These are phyloP conservation scores for Epichloe glyceriae DNA, from an alignment of 2,329 filamentous ascomycete genomes.

Conservation along the genomic window DNA sequence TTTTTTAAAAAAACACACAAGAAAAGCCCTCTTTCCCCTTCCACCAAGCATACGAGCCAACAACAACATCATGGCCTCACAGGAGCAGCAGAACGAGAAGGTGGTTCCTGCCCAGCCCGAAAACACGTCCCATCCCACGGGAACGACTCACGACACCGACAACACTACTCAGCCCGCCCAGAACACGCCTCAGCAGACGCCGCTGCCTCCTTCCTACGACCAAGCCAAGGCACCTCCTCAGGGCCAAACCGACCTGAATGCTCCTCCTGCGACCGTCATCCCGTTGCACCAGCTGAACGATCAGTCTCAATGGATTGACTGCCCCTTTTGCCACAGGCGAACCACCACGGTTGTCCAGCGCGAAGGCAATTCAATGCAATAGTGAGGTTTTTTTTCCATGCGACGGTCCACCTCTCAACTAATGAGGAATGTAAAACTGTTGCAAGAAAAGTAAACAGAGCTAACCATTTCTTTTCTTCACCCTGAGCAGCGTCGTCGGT, in stretches of 20 bases:
- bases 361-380: slow-evolving; percentile 15
- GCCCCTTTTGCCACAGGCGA: slow-evolving; percentile 17
- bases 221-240: background rate
- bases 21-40: background rate
- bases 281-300: slow-evolving; percentile 14
- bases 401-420: no score
- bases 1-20: no score
- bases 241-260: background rate
- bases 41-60: background rate
- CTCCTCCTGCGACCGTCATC: background rate
- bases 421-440: background rate
- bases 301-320: slow-evolving; percentile 17
- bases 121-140: background rate
- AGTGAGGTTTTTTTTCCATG: slow-evolving; percentile 7
- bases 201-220: slow-evolving; percentile 1
- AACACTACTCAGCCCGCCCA: background rate
- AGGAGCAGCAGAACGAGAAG: background rate
- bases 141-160: background rate
- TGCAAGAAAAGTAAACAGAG: background rate
- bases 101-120: background rate
- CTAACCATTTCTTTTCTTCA: background rate
- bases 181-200: background rate
- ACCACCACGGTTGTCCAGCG: slow-evolving; percentile 12
- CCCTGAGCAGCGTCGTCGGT: slow-evolving; percentile 13
- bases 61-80: background rate